Percentiles rank a stretch among this genome's conserved stretches.
These are phyloP conservation scores for Neofusicoccum parvum DNA, from an alignment of 2,329 filamentous ascomycete species.

Conservation along the genomic window DNA sequence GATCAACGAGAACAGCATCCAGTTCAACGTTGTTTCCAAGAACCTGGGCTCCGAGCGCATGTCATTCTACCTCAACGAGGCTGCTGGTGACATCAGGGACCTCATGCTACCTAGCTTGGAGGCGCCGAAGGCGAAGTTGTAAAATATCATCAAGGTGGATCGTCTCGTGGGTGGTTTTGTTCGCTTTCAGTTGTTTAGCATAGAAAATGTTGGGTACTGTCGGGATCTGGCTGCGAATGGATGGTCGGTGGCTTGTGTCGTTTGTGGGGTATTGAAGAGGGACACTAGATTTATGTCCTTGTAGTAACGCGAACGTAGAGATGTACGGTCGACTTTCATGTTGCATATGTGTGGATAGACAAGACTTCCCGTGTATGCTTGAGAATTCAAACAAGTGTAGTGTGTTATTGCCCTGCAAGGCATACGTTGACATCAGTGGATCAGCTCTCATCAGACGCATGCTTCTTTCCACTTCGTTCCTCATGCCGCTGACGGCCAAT, in stretches of 20 bases:
- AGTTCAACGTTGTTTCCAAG: conserved; percentile 98
- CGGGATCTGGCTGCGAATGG: no score
- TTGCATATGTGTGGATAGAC: background rate
- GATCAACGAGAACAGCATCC: conserved; percentile 99
- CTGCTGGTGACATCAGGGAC: conserved; percentile 85
- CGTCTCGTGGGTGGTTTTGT: background rate
- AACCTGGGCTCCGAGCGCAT: conserved; percentile 83
- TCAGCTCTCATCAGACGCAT: no score
- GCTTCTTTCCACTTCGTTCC: no score
- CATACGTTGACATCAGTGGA: no score
- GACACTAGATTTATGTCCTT: no score
- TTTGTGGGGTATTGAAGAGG: no score
- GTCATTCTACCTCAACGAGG: conserved; percentile 95
- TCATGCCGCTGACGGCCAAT: no score
- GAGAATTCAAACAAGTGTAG: background rate
- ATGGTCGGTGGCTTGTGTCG: no score
- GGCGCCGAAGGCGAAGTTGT: conserved; percentile 84
- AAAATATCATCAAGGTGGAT: conserved; percentile 44
- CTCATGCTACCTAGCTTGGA: conserved; percentile 80
- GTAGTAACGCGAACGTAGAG: background rate
- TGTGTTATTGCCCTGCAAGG: background rate
- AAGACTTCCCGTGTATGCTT: background rate
- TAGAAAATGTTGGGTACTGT: no score
- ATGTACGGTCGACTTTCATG: background rate
- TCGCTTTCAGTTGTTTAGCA: background rate